Evolutionary conservation across 2,329 filamentous ascomycete genomes (phyloP).

Genomic region (Dactylellina sp.): DNA sequence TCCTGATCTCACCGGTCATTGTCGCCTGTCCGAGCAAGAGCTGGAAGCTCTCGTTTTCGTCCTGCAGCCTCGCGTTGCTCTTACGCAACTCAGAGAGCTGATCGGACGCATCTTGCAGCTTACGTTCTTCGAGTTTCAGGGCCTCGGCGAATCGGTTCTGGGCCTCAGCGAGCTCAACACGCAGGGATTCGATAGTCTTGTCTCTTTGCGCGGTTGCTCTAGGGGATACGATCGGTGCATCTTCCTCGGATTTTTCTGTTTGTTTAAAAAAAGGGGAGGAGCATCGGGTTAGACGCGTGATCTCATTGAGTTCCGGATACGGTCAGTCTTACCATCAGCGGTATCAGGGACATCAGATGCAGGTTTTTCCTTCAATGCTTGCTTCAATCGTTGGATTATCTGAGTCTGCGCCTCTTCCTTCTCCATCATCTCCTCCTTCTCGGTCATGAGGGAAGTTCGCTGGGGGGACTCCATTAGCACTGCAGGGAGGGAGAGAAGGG

Average conservation of each 20-base stretch:
- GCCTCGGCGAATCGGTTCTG: conserved; percentile 96
- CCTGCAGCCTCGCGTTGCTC: conserved; percentile 94
- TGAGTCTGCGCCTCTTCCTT: conserved; percentile 90
- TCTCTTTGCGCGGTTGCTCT: conserved; percentile 80
- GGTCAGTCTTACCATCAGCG: conserved; percentile 33
- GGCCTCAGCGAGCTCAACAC: conserved; percentile 90
- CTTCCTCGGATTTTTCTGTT: conserved; percentile 75
- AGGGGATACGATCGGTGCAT: conserved; percentile 73
- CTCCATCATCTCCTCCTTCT: conserved; percentile 87
- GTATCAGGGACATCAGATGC: conserved; percentile 44
- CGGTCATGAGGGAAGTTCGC: conserved; percentile 63
- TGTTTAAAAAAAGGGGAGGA: conserved; percentile 82
- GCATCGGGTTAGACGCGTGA: conserved; percentile 58
- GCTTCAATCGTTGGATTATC: conserved; percentile 91
- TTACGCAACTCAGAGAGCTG: conserved; percentile 91
- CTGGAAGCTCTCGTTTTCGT: conserved; percentile 98
- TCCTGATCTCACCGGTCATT: conserved; percentile 89
- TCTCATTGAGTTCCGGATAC: conserved; percentile 25
- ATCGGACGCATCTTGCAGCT: conserved; percentile 88
- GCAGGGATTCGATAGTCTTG: conserved; percentile 90
- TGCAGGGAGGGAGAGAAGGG: neutral
- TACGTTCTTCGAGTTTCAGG: conserved; percentile 86
- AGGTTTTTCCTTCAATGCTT: conserved; percentile 75
- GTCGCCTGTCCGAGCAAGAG: conserved; percentile 94
- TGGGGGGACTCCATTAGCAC: conserved; percentile 47